These are phyloP conservation scores for Irpex sp. DNA, from an alignment of 1,284 basidiomycete species.

Conservation along the genomic window DNA sequence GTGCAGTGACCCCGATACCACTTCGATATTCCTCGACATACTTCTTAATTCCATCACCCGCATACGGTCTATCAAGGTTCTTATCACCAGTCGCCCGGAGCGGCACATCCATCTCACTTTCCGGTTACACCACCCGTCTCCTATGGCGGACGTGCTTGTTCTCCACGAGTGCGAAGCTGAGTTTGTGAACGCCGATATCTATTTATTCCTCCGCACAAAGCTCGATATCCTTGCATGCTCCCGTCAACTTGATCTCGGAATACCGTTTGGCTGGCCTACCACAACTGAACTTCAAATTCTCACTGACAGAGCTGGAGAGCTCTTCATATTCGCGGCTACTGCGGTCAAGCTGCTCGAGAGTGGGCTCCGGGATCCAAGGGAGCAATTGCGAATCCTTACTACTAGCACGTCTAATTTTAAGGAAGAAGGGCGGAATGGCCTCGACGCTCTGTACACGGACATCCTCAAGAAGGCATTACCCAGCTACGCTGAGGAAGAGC, in stretches of 20 bases:
- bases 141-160: no score
- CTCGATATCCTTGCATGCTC: not conserved
- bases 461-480: not conserved
- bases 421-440: not conserved
- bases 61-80: constrained; percentile 12
- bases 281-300: constrained; percentile 6
- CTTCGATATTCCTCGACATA: constrained; percentile 2
- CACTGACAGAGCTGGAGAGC: constrained; percentile 4
- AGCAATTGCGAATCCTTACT: not conserved
- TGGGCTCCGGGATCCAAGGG: not conserved
- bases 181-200: not conserved
- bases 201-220: not conserved
- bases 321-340: constrained; percentile 16
- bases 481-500: no score
- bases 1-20: constrained; percentile 7
- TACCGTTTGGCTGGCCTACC: not conserved
- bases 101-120: constrained; percentile 3
- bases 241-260: not conserved
- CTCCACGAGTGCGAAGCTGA: not conserved
- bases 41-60: not conserved
- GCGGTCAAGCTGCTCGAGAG: constrained; percentile 6
- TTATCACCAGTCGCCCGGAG: constrained; percentile 18
- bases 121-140: not conserved
- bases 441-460: not conserved
- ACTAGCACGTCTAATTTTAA: no score